Base-by-base conservation (phyloP, 805 yeast genomes). In the Candida vaughaniae region DNA sequence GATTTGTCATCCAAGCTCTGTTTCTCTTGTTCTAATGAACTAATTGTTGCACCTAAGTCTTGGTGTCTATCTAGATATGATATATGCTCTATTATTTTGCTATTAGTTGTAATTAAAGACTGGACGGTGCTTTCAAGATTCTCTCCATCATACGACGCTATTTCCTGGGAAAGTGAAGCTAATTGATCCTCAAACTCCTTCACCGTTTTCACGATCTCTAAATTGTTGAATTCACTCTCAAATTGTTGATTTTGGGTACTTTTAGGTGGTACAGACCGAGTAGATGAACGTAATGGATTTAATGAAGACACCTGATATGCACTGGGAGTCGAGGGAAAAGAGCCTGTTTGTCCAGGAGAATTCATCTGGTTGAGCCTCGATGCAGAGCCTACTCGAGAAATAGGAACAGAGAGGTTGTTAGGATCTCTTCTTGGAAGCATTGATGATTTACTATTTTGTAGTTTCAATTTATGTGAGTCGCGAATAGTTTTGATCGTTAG, bases 301-400 rank as follows among this genome's bases (percentile, higher is more conserved):
- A 67, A 53, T 10, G 71, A 63, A 12, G 70, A 63, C 6, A 62
- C 47, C 22, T 62, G 61, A 39, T 64, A 63, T 6, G 52, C 60
- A 1, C 59, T 51, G 2, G 58, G 41, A 1, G 67, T 56, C 2
- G 57, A 32, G 4, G 66, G 60, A n/a, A 51, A 52, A 6, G 66
- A 55, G 4, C 39, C 29, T 18, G 39, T 38, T 15, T 46, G 34
- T 16, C 28, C 31, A 3, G 41, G 35, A 8, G 49, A 43, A 1
- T 45, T 45, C 15, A 56, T 36, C 29, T 60, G 64, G 36, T 51
- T 60, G 19, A 67, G 41, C 12, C 68, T 45, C 22, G 46, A 47
- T 1, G 67, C 48, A 14, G 71, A 65, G 3, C 55, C 50, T 12
- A 64, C 66, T 11, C 73, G 53, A 1, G 71, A 59, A 15, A 61